These are phyloP conservation scores for Macrotyloma uniflorum DNA, from an alignment of 306 rosid genomes.

Conservation along the genomic window DNA sequence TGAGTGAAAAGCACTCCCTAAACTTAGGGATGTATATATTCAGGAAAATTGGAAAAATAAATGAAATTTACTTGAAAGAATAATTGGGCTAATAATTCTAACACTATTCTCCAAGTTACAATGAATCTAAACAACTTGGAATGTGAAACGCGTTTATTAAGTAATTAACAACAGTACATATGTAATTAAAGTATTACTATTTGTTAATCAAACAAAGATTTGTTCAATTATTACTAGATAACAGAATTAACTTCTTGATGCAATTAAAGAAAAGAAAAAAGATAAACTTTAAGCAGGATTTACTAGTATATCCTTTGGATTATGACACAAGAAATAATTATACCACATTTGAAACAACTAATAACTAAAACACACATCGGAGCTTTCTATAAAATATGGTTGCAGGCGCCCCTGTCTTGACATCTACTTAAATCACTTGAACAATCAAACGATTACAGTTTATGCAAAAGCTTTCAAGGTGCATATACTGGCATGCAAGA, in stretches of 20 bases:
- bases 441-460: background rate
- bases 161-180: background rate
- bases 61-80: background rate
- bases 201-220: background rate
- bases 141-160: background rate
- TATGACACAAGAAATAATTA: background rate
- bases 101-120: background rate
- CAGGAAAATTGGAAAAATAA: background rate
- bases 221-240: slow-evolving; percentile 12
- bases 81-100: background rate
- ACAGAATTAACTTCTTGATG: slow-evolving; percentile 1
- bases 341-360: background rate
- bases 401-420: slow-evolving; percentile 21
- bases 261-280: background rate
- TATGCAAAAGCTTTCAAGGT: background rate
- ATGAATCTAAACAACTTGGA: background rate
- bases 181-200: slow-evolving; percentile 6
- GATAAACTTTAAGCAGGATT: background rate
- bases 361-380: background rate
- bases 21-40: background rate
- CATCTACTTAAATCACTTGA: slow-evolving; percentile 9
- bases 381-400: slow-evolving; percentile 14
- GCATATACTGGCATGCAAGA: background rate
- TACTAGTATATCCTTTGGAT: background rate
- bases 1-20: background rate